Evolutionary conservation across 305 asterid species (phyloP).

Genomic region (Plantago coronopus): DNA sequence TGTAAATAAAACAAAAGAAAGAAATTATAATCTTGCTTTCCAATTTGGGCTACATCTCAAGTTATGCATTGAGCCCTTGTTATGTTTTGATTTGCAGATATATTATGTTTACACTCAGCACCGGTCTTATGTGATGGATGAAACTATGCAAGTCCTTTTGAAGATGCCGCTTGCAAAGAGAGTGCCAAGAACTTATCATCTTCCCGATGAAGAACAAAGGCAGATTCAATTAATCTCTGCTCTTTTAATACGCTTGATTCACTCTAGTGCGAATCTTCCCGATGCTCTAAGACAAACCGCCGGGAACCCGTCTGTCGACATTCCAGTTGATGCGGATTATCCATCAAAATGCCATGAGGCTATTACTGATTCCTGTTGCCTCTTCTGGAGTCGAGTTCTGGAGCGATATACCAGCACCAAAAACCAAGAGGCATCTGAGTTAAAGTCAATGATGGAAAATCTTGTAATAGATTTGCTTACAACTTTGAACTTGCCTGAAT

Average conservation of each 20-base stretch:
- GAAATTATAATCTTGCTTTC: conserved; percentile 21
- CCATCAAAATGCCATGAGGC: conserved; percentile 85
- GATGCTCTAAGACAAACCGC: conserved; percentile 62
- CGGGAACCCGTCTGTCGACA: conserved; percentile 60
- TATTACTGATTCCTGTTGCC: conserved; percentile 91
- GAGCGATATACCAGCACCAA: conserved; percentile 83
- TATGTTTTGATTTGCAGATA: conserved; percentile 48
- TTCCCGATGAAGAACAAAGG: conserved; percentile 95
- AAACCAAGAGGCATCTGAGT: conserved; percentile 86
- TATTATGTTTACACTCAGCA: conserved; percentile 71
- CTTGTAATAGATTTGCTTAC: conserved; percentile 88
- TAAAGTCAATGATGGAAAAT: conserved; percentile 87
- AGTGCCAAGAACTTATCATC: conserved; percentile 91
- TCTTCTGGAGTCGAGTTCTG: conserved; percentile 98
- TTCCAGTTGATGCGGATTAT: conserved; percentile 65
- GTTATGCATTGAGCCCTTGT: conserved; percentile 15
- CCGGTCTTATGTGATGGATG: conserved; percentile 92
- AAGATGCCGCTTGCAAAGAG: conserved; percentile 88
- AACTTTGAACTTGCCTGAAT: conserved; percentile 90
- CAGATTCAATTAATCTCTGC: conserved; percentile 94
- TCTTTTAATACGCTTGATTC: conserved; percentile 79
- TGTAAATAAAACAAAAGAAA: background rate
- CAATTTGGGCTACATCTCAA: conserved; percentile 23
- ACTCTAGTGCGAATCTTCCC: conserved; percentile 90
- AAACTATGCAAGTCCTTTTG: conserved; percentile 79